Evolutionary conservation across 192 early-diverging fungal genomes (phyloP).

Genomic region (Chytriomyces hyalinus): DNA sequence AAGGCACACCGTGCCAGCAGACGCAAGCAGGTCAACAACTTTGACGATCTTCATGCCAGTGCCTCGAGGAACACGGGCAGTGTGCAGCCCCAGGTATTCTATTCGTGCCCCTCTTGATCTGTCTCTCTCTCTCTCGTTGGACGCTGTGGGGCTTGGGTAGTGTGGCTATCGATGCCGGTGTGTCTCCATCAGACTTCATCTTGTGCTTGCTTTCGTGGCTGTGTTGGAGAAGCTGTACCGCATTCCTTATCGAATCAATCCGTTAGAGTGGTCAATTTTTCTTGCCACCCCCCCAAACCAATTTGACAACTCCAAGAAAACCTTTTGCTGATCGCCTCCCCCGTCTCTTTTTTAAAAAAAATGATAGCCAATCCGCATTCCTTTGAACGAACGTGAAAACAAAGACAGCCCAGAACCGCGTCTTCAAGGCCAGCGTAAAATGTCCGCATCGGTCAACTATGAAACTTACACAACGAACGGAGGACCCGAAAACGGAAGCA

Average conservation of each 20-base stretch:
- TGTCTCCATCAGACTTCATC: no score
- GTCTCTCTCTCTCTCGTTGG: not conserved
- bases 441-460: not conserved
- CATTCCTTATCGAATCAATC: no score
- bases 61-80: not conserved
- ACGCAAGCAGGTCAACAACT: not conserved
- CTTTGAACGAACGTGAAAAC: not conserved
- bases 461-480: not conserved
- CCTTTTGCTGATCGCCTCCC: no score
- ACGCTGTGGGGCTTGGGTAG: no score
- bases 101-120: not conserved
- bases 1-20: constrained; percentile 4
- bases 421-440: not conserved
- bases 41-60: constrained; percentile 14
- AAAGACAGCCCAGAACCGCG: not conserved
- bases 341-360: not conserved
- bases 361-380: not conserved
- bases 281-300: no score
- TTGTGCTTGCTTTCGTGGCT: no score
- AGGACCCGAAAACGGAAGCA: not conserved
- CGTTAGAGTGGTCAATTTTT: no score
- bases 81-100: constrained; percentile 3
- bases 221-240: no score
- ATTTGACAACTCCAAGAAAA: no score
- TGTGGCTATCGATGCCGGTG: no score